These are phyloP conservation scores for Cairneyella variabilis DNA, from an alignment of 495 filamentous ascomycete species.

Conservation along the genomic window DNA sequence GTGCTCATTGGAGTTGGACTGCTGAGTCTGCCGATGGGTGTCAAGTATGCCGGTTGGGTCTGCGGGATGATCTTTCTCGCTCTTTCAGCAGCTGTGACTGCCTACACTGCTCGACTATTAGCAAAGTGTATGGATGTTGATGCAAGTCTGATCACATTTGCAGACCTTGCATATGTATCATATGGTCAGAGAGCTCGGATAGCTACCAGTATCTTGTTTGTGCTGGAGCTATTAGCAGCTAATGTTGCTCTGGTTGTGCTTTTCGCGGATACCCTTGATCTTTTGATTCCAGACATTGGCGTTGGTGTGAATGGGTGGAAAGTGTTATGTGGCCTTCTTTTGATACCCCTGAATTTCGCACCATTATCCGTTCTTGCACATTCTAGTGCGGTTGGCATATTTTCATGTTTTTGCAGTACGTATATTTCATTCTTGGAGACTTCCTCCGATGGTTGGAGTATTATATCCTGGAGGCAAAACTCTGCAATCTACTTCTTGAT, in stretches of 20 bases:
- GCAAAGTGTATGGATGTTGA: conserved; percentile 89
- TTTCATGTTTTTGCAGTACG: conserved; percentile 71
- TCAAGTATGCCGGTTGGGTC: conserved; percentile 90
- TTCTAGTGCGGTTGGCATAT: conserved; percentile 84
- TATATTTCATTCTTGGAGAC: neutral
- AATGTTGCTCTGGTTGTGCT: conserved; percentile 90
- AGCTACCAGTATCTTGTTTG: conserved; percentile 79
- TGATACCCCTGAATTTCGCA: conserved; percentile 81
- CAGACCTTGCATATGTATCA: conserved; percentile 87
- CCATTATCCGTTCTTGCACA: conserved; percentile 83
- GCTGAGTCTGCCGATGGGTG: conserved; percentile 80
- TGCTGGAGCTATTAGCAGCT: conserved; percentile 79
- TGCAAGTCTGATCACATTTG: conserved; percentile 72
- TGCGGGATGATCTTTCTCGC: conserved; percentile 73
- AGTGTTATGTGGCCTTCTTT: conserved; percentile 72
- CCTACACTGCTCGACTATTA: conserved; percentile 82
- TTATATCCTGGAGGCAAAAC: too few species aligned
- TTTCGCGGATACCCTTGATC: conserved; percentile 85
- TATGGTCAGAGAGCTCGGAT: conserved; percentile 83
- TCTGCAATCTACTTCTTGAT: too few species aligned
- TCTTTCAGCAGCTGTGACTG: conserved; percentile 69
- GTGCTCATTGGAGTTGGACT: conserved; percentile 90
- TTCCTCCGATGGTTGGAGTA: conserved; percentile 42
- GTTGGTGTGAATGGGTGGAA: conserved; percentile 78
- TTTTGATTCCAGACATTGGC: conserved; percentile 60